These are phyloP conservation scores for Sherardia arvensis DNA, from an alignment of 257 asterid genomes.

Conservation along the genomic window DNA sequence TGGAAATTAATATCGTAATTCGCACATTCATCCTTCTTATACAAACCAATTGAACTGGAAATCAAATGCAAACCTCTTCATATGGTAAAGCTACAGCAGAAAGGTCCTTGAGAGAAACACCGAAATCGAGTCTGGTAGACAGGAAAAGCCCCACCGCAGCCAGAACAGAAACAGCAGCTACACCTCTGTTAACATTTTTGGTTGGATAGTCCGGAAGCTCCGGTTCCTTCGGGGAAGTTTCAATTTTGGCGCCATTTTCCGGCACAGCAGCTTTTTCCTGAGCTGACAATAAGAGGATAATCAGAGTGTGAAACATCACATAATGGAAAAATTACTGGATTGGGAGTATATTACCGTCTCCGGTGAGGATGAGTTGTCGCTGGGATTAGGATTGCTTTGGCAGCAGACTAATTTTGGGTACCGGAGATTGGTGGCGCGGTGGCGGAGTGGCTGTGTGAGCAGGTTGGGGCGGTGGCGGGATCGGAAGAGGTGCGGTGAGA, in stretches of 20 bases:
- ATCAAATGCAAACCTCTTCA: conserved; percentile 59
- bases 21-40: neutral
- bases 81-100: conserved; percentile 72
- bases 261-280: conserved; percentile 45
- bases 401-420: conserved; percentile 35
- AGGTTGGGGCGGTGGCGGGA: conserved; percentile 17
- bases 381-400: conserved; percentile 14
- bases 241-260: conserved; percentile 15
- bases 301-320: neutral
- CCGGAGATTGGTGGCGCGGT: conserved; percentile 17
- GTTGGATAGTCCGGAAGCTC: conserved; percentile 62
- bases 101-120: conserved; percentile 79
- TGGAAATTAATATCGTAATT: neutral
- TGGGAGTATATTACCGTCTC: conserved; percentile 1
- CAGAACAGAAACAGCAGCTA: conserved; percentile 53
- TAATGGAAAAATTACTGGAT: neutral
- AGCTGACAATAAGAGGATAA: neutral
- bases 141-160: conserved; percentile 71
- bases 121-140: conserved; percentile 61
- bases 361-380: conserved; percentile 18
- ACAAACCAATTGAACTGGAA: neutral
- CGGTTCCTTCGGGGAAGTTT: conserved; percentile 13
- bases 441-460: conserved; percentile 23
- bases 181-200: conserved; percentile 47
- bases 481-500: conserved; percentile 21